Percentiles rank a stretch among this genome's conserved stretches.
Conservation (phyloP, 148 eudicot species). For the Vaccinium macrocarpon region DNA sequence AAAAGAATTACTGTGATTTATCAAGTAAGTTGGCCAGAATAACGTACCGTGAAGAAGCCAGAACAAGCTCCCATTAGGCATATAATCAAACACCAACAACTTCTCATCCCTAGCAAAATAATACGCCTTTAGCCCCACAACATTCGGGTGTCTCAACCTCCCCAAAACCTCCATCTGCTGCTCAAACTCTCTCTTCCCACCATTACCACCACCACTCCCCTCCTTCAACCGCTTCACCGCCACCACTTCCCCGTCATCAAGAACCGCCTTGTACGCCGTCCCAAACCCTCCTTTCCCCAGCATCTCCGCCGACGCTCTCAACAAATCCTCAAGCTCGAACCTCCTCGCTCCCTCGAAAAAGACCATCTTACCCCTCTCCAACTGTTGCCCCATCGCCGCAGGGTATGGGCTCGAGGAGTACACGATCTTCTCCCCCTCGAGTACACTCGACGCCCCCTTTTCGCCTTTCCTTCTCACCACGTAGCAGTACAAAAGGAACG, state of each 20-base stretch:
- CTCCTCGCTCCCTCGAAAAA: slow-evolving; percentile 67
- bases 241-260: slow-evolving; percentile 77
- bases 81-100: slow-evolving; percentile 72
- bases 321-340: slow-evolving; percentile 87
- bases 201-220: slow-evolving; percentile 19
- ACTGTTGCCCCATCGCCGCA: slow-evolving; percentile 6
- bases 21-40: neutral
- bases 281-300: slow-evolving; percentile 87
- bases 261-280: slow-evolving; percentile 85
- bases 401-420: slow-evolving; percentile 69
- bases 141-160: slow-evolving; percentile 55
- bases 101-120: slow-evolving; percentile 89
- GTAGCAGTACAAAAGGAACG: slow-evolving; percentile 54
- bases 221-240: slow-evolving; percentile 88
- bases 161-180: slow-evolving; percentile 78
- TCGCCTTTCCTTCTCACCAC: slow-evolving; percentile 31
- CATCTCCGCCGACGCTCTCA: slow-evolving; percentile 92
- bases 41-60: slow-evolving; percentile 84
- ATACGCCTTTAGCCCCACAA: slow-evolving; percentile 71
- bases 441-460: slow-evolving; percentile 17
- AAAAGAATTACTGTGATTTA: too few species aligned
- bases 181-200: slow-evolving; percentile 70
- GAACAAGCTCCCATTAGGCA: slow-evolving; percentile 84
- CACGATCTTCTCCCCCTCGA: slow-evolving; percentile 60
- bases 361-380: slow-evolving; percentile 72